Conservation (phyloP, 768 basidiomycete species). For the Imleria badia region DNA sequence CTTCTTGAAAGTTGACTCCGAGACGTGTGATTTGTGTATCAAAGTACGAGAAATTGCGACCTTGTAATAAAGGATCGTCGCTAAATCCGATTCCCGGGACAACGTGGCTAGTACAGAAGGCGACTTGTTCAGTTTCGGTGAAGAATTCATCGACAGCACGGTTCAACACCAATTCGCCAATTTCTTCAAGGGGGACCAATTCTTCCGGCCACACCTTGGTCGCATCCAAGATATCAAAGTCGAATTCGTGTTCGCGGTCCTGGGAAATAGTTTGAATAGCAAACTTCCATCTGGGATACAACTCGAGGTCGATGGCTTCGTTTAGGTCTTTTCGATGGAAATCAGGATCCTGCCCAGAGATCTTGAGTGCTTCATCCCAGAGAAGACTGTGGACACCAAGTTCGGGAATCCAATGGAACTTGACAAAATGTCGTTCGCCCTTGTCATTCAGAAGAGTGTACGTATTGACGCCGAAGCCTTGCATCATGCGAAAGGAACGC, state of each 20-base stretch:
- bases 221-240: conserved; percentile 85
- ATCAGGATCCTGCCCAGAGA: conserved; percentile 83
- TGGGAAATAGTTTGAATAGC: conserved; percentile 66
- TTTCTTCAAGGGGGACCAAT: conserved; percentile 68
- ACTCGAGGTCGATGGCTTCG: conserved; percentile 75
- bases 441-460: conserved; percentile 69
- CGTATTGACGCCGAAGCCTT: conserved; percentile 87
- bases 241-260: conserved; percentile 74
- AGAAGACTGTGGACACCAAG: conserved; percentile 80
- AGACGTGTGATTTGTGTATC: conserved; percentile 83
- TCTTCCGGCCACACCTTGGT: conserved; percentile 89
- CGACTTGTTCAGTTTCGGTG: conserved; percentile 84
- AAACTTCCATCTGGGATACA: conserved; percentile 76
- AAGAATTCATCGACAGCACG: conserved; percentile 74
- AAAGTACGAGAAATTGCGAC: conserved; percentile 83
- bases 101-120: conserved; percentile 70
- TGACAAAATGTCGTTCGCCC: conserved; percentile 77
- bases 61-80: conserved; percentile 79
- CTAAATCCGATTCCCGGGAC: conserved; percentile 71
- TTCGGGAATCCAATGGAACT: conserved; percentile 83
- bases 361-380: conserved; percentile 91
- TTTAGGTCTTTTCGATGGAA: conserved; percentile 86
- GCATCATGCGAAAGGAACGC: conserved; percentile 85
- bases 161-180: conserved; percentile 73
- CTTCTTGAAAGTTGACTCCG: conserved; percentile 78